Evolutionary conservation across 768 basidiomycete species (phyloP).

Genomic region (Suillus alpinus): DNA sequence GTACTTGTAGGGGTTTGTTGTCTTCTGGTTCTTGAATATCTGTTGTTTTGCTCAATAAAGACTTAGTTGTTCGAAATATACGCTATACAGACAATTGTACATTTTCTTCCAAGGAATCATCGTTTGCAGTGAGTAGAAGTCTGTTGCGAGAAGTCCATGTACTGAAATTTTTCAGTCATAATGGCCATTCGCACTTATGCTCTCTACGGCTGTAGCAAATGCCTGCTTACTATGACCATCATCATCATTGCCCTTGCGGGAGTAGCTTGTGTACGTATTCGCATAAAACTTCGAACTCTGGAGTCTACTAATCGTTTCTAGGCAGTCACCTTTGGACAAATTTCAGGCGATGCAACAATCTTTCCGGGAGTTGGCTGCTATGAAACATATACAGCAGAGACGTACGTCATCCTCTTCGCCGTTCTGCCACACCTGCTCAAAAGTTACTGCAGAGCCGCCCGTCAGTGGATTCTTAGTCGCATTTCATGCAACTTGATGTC

Average conservation of each 20-base stretch:
- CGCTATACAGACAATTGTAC: background rate
- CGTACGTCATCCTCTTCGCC: constrained; percentile 28
- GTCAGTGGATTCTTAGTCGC: background rate
- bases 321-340: constrained; percentile 39
- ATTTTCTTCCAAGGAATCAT: background rate
- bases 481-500: background rate
- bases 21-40: background rate
- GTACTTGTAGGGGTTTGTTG: background rate
- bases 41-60: background rate
- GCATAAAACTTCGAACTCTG: background rate
- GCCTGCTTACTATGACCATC: constrained; percentile 36
- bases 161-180: constrained; percentile 32
- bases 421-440: constrained; percentile 29
- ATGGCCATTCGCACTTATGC: constrained; percentile 49
- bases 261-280: constrained; percentile 35
- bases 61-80: background rate
- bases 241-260: constrained; percentile 30
- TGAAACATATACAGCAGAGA: constrained; percentile 5
- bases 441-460: background rate
- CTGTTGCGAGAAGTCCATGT: background rate
- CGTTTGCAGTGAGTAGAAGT: background rate
- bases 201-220: constrained; percentile 41
- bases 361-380: constrained; percentile 29
- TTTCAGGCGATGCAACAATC: constrained; percentile 35
- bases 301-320: background rate